Base-by-base conservation (phyloP, 176 grass and related monocot species). In the Triticum monococcum region DNA sequence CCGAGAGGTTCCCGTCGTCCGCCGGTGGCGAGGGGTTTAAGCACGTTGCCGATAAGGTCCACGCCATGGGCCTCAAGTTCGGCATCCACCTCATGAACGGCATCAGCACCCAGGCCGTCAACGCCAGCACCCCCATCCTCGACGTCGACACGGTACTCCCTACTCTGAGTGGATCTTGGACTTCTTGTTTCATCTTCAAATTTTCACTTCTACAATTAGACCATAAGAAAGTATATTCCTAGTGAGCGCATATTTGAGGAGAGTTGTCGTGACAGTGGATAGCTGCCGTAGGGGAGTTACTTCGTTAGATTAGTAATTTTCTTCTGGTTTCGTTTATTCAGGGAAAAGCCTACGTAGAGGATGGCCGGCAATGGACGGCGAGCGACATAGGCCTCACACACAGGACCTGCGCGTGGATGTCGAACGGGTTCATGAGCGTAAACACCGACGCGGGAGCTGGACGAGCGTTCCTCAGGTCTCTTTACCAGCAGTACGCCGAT, bases 11-110 rank as follows among this genome's bases (percentile, higher is more conserved):
- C 81, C 95, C 93, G 26, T 95, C 95, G 20, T 98, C 95, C 69
- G 90, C 14, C 78, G 64, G 64, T 78, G 91, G 87, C 10, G 83
- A 83, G 71, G 95, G 93, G 23, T 93, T 98, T 52, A 71, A 83
- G 62, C 87, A 87, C 69, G 63, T 98, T 72, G 87, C 89, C 1
- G 73, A 67, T 20, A 93, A 86, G 81, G 89, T 98, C 85, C 95
- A 98, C 77, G 41, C 67, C 40, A 91, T 98, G 91, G 91, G 91
- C 61, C 90, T 98, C 77, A 95, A 95, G 79, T 98, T 98, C 17
- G 95, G 95, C 66, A 93, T 98, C 82, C 95, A 95, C 87, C 77
- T 98, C 56, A 98, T 98, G 95, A 92, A 94, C 84, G 95, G 95
- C 20, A 93, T 98, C 79, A 98, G 87, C 59, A 87, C 78, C 3